phyloP scores from a whole-genome alignment of 257 asterid genomes.

The Capsicum rhomboideum region DNA sequence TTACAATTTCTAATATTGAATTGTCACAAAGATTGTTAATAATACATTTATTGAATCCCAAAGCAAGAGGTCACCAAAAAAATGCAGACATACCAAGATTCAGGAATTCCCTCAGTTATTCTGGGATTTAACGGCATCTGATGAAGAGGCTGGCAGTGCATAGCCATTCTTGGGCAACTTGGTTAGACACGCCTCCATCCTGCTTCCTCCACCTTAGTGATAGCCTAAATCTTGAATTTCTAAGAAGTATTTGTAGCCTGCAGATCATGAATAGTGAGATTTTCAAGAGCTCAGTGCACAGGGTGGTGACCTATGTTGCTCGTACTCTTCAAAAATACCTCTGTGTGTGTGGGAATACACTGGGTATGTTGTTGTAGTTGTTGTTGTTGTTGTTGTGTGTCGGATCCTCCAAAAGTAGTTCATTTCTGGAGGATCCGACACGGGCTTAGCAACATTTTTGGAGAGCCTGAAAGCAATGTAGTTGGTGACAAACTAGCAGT shows the following conservation, averaged over 20 bases:
- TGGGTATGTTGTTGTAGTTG: no score
- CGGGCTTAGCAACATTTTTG: no score
- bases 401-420: no score
- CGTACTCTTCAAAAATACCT: no score
- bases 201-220: no score
- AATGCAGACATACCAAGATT: slow-evolving; percentile 4
- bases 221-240: not conserved
- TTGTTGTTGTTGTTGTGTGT: no score
- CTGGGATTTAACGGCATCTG: slow-evolving; percentile 9
- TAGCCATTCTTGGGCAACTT: slow-evolving; percentile 46
- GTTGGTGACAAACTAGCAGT: slow-evolving; percentile 31
- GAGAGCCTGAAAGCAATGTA: no score
- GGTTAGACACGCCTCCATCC: not conserved
- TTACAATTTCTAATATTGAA: not conserved
- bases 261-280: slow-evolving; percentile 43
- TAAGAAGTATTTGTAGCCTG: not conserved
- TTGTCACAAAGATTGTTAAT: not conserved
- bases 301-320: slow-evolving; percentile 1
- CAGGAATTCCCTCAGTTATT: slow-evolving; percentile 2
- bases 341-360: no score
- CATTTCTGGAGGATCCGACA: no score
- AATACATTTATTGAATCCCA: not conserved
- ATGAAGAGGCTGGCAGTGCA: slow-evolving; percentile 39
- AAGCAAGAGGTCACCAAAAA: not conserved
- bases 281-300: slow-evolving; percentile 45